Evolutionary conservation across 495 filamentous ascomycete species (phyloP).

Genomic region (Geoglossum glabrum): DNA sequence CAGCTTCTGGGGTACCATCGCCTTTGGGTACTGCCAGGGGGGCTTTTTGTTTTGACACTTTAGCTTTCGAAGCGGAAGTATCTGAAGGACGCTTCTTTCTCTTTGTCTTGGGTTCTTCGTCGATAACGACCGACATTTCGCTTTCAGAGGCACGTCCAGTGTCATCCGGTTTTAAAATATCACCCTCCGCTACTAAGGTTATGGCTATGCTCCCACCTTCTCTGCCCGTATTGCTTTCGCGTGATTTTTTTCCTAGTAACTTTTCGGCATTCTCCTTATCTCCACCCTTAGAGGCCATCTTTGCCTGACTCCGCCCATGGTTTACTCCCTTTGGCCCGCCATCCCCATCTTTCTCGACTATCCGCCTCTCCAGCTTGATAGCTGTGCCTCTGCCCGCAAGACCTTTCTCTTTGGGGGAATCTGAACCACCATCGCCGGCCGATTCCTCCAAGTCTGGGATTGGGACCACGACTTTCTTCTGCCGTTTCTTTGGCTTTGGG

Average conservation of each 20-base stretch:
- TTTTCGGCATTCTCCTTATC: background rate
- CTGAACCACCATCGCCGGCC: conserved; percentile 13
- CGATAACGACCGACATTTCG: conserved; percentile 59
- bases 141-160: conserved; percentile 33
- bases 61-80: conserved; percentile 8
- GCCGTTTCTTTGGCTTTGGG: conserved; percentile 11
- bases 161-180: background rate
- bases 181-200: background rate
- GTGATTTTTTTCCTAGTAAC: conserved; percentile 6
- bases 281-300: background rate
- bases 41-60: conserved; percentile 17
- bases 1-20: conserved; percentile 43
- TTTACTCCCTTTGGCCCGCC: conserved; percentile 14
- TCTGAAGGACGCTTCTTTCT: conserved; percentile 18
- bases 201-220: conserved; percentile 7
- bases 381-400: conserved; percentile 4
- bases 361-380: conserved; percentile 10
- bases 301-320: background rate
- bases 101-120: conserved; percentile 41
- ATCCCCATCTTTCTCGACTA: conserved; percentile 12
- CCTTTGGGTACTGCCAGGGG: conserved; percentile 20
- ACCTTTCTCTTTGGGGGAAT: conserved; percentile 10
- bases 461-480: conserved; percentile 5
- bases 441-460: background rate
- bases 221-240: conserved; percentile 6